Base-by-base conservation (phyloP, 2,329 filamentous ascomycete genomes). In the Tolypocladium tundrense region DNA sequence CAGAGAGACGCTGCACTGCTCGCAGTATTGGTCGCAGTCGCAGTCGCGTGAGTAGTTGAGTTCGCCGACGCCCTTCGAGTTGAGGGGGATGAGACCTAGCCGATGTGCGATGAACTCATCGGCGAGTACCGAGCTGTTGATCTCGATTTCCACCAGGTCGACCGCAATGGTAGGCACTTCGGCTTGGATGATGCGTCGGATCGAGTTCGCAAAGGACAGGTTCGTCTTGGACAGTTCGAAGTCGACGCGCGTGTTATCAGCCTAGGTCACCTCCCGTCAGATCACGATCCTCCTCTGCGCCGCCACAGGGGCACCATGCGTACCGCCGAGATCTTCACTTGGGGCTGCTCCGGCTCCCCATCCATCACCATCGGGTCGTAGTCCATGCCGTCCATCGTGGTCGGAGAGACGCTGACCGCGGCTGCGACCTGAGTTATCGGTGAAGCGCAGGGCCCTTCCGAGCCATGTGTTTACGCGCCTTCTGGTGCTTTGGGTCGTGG, bases 81-180 rank as follows among this genome's bases (percentile, higher is more conserved):
- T 87, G 53, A 99, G 84, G 1, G 94, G 94, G 58, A 97, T 86
- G 53, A 97, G 84, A 39, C 94, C 93, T 16, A 99, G 82, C 52
- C 93, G 88, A 74, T 97, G 93, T 54, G 90, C 88, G 64, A 99
- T 87, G 73, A 97, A 96, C 74, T 99, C 93, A 74, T 99, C 93
- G 60, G 93, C 90, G 16, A 97, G 85, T 5, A 97, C 92, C n/a
- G 92, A 95, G 59, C 88, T 96, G 79, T 99, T 99, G 68, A 82
- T 83, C 69, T 95, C 87, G 63, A 99, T 87, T 73, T 97, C 91
- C 62, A 97, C 92, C 16, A 96, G 83, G 69, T 99, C 93, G 72
- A 97, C 92, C 62, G 94, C 92, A 66, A 97, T 86, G 31, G 91
- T 97, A 13, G 93, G 92, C 60, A 99, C 89, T 75, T 99, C 93